Evolutionary conservation across 1,139 yeast species (phyloP), one percentile per base, ranked within the genome.

Genomic region (Suhomyces terraborum): DNA sequence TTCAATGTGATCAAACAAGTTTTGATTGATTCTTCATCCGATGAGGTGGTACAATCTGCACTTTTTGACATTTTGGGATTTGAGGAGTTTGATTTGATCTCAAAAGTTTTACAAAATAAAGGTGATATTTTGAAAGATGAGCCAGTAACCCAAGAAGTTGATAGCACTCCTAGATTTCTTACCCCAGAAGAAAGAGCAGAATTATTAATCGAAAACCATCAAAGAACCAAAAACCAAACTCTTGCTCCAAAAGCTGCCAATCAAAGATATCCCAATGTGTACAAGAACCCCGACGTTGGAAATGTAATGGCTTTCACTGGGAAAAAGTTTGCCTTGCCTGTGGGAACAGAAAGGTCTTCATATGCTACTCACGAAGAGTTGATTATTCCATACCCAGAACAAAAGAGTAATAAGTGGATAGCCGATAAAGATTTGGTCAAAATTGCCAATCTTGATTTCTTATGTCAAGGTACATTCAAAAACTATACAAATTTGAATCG

Each of bases 381-480:
- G 14, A 65, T 77, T 1, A 88, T 94, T 7, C 98, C 98, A 0
- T 79, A 82, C 36, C 80, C 95, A 2, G 77, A 73, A 38, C 72
- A 69, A 46, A 66, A 51, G 61, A 66, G 51, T 58, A 78, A 47
- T 63, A 73, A 43, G 58, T 75, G 62, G 73, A 72, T 73, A 8
- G 64, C 77, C 4, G 80, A 80, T 29, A 73, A 78, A 28, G 69
- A 77, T 25, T 70, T 88, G 23, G 74, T 89, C 0, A 62, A 73
- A 31, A 68, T 93, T 2, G 52, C 62, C 1, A 84, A 83, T 29
- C 68, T 93, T 43, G 98, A 93, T 59, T 73, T 75, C 39, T 62
- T 88, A 10, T 93, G 98, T 60, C 80, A 77, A 47, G 89, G 94
- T 0, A 91, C 98, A 0, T 93, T 94, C 62, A 79, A 79, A 46